Evolutionary conservation across 176 grass and related monocot species (phyloP).

Genomic region (Lolium rigidum): DNA sequence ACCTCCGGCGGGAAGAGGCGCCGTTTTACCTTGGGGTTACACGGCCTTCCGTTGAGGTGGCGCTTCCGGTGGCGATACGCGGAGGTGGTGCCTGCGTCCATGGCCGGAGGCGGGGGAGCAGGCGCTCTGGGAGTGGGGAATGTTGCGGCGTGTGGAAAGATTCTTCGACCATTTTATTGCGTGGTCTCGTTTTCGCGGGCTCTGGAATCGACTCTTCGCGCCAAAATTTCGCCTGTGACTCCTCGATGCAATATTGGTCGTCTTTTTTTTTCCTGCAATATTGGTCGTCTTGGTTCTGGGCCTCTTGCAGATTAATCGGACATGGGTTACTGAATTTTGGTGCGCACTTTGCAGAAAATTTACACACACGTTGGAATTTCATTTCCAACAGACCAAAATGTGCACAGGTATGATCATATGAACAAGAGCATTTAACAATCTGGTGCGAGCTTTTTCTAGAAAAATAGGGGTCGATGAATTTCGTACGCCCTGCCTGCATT

Average conservation of each 20-base stretch:
- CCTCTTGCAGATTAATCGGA: not conserved
- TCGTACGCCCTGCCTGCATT: too few relatives aligned
- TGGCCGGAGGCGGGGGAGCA: not conserved
- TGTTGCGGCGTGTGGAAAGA: not conserved
- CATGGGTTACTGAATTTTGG: not conserved
- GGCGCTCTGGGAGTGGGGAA: not conserved
- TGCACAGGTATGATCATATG: not conserved
- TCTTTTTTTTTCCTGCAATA: too few relatives aligned
- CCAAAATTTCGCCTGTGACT: not conserved
- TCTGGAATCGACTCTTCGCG: not conserved
- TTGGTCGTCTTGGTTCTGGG: too few relatives aligned
- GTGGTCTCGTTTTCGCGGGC: not conserved
- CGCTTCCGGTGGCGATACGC: not conserved
- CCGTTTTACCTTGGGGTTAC: not conserved
- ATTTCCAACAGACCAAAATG: not conserved
- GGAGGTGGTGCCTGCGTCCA: not conserved
- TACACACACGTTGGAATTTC: not conserved
- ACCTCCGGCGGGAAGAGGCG: not conserved
- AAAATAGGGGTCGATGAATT: too few relatives aligned
- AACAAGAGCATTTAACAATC: slow-evolving; percentile 3
- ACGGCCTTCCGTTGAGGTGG: not conserved
- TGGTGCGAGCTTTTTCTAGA: too few relatives aligned
- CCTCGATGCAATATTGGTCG: too few relatives aligned
- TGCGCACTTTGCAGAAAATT: not conserved
- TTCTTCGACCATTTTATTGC: not conserved